Base-by-base conservation (phyloP, 768 basidiomycete species). In the Mycena belliarum region DNA sequence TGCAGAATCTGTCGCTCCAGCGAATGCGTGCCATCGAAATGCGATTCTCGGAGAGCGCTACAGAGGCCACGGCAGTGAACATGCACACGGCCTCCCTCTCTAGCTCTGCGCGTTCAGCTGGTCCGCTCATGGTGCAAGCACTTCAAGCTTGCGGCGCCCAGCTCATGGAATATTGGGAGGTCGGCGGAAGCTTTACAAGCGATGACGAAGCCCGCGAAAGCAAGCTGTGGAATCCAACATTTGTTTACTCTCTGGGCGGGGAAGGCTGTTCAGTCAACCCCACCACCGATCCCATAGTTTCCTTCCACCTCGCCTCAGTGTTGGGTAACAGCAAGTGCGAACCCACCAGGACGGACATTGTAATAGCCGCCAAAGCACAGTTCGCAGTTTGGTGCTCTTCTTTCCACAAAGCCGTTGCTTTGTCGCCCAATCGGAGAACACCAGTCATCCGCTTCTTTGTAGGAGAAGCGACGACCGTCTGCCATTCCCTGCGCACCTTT, bases 171-270 rank as follows among this genome's bases (percentile, higher is more conserved):
- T 79, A 72, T 59, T 80, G 80, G 79, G 65, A 68, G 33, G 73
- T 75, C 0, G 81, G 81, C 4, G 69, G 75, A 6, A 76, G 76
- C 0, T 66, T 70, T 28, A 52, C 66, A 11, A 59, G 64, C 25
- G 50, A 52, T 3, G 57, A 54, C 8, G 51, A 68, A 3, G 50
- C 60, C 23, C 47, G 60, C 2, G 33, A 56, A 5, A 67, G 70
- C 3, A 74, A 60, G 6, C 57, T 72, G 24, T 47, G 76, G 41
- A 83, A 83, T 60, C 81, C 81, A 1, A 78, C 78, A 1, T 80
- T 80, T 49, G 69, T 72, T 0, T 79, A 76, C 60, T 76, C 75
- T 6, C 60, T 69, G 11, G 66, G 66, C 15, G 79, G 79, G 18
- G 65, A 70, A 55, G 70, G 64, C 2, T 80, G 73, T 55, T 68